Evolutionary conservation across 2,329 filamentous ascomycete genomes (phyloP), one percentile per base, ranked within the genome.

Genomic region (Stagonosporopsis rhizophila): DNA sequence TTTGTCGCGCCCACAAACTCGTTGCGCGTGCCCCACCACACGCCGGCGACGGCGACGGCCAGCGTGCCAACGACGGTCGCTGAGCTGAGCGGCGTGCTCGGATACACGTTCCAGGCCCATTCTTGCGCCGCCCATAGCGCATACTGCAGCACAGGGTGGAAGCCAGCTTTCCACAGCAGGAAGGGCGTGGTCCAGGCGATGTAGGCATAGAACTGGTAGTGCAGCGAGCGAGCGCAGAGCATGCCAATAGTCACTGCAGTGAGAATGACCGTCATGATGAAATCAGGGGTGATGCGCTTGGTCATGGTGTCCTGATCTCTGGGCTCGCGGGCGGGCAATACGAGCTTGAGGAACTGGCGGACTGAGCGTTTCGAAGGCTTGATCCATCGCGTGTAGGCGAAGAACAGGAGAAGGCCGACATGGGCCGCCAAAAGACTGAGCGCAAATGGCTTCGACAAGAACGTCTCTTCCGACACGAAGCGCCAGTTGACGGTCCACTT

Each of bases 401-500:
- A 96, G 32, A 84, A 73, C 23, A 81, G 66, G 22, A 97, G 82
- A n/a, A 92, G 80, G 8, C 80, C 74, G 23, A 81, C 79, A 73
- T 97, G 92, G 52, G 85, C 71, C 1, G 76, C 81, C 23, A 96
- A 81, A 46, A 97, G 82, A 14, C 78, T 75, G 17, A 88, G 66
- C 23, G 92, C 86, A 72, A 96, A 96, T 2, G 79, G 73, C 57
- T 80, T 84, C 64, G 87, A 89, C 42, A 96, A 83, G 68, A 99
- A 99, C 0, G 80, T 77, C 6, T 90, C 85, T 76, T 97, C 92
- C 15, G 90, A 88, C n/a, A 97, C 78, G 74, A 98, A 98, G 50
- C 93, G 87, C 95, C 95, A 99, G 77, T 99, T 99, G 65, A 99
- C 95, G 0, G 95, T 99, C 95, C 95, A 99, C 78, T 94, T 92